A percentile compares a stretch with the other conserved stretches of the same genome.
Evolutionary conservation across 192 early-diverging fungal genomes (phyloP).

Genomic region (Coemansia sp.): DNA sequence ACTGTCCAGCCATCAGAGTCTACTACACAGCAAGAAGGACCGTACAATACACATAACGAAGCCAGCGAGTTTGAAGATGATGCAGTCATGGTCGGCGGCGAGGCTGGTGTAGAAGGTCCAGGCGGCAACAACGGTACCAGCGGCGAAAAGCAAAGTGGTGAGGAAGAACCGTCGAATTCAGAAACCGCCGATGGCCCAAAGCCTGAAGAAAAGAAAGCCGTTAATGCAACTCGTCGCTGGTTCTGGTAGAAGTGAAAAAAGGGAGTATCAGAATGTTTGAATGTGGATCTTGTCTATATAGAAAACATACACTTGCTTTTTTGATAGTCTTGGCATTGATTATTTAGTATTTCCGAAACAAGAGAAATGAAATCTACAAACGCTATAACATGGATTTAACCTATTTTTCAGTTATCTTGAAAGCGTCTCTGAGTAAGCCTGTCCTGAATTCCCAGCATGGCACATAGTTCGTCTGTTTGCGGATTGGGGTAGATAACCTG

Average conservation of each 20-base stretch:
- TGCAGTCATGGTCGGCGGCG: conserved; percentile 43
- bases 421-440: conserved; percentile 33
- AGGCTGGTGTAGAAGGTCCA: conserved; percentile 17
- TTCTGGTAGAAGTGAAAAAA: conserved; percentile 27
- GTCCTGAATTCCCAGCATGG: conserved; percentile 62
- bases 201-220: conserved; percentile 3
- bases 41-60: conserved; percentile 12
- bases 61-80: conserved; percentile 48
- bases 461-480: conserved; percentile 79
- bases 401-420: conserved; percentile 1
- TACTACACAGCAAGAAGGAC: background rate
- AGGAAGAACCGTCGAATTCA: background rate
- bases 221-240: conserved; percentile 37
- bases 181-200: conserved; percentile 2
- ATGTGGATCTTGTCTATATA: background rate
- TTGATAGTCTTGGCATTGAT: too few relatives aligned
- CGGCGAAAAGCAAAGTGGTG: background rate
- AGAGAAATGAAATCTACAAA: background rate
- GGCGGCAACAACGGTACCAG: background rate
- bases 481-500: conserved; percentile 68
- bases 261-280: background rate
- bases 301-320: background rate
- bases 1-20: background rate
- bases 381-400: too few relatives aligned
- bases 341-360: background rate